Base-by-base conservation (phyloP, 2,329 filamentous ascomycete genomes). In the Aspergillus aculeatinus region DNA sequence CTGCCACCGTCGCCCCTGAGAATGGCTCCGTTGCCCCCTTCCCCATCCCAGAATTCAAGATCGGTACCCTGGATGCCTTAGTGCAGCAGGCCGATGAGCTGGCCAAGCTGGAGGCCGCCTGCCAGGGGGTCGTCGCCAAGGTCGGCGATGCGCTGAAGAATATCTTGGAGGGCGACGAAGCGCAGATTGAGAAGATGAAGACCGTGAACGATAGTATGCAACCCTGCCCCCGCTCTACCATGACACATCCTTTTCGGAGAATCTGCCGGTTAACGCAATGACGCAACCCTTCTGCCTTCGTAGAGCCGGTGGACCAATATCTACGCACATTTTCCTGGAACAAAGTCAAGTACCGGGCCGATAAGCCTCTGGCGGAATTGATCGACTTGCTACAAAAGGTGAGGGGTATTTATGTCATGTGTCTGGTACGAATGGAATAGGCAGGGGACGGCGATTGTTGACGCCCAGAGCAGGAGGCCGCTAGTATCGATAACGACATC, bases 81-180 rank as follows among this genome's bases (percentile, higher is more conserved):
- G 92, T 99, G 49, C 91, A 96, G 79, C 94, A 99, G 78, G 95
- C 95, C 59, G 95, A 99, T 73, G 95, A 98, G 72, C 82, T 99
- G 57, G 85, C 88, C 60, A 98, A 97, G 85, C 87, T 98, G 55
- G 91, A 96, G 67, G 77, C 83, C 39, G 84, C 85, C 39, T 96
- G 92, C 75, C 87, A 93, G 77, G 85, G 83, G 56, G 91, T 97
- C 6, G 93, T 96, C 44, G 84, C 83, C 68, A 98, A 97, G 80
- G 91, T 98, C 42, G 88, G 87, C 67, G 92, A 97, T 71, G 93
- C 92, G 57, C 80, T 99, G 76, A 87, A 87, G 76, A 87, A 85
- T 57, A 87, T 98, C 59, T 85, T 98, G 51, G 91, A 94, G 63
- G 91, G 90, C 53, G 90, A 94, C 70, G 90, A 94, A 72, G 88